Evolutionary conservation across 2,329 filamentous ascomycete genomes (phyloP).

Genomic region (Microcera coccophila): DNA sequence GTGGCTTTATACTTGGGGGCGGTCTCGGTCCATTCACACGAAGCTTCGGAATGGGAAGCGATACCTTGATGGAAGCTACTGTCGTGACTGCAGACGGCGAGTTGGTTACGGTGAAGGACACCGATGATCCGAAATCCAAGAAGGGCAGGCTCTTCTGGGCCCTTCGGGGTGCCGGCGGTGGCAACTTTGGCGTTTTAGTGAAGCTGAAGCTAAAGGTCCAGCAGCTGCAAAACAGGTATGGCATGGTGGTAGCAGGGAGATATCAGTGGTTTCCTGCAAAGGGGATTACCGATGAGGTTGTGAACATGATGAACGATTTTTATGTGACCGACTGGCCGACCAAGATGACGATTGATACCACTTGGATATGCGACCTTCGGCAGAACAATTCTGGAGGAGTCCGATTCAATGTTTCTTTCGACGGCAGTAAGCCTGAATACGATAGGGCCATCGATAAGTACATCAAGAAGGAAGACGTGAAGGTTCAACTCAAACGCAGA

Average conservation of each 20-base stretch:
- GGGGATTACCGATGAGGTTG: not conserved
- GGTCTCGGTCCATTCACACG: slow-evolving; percentile 34
- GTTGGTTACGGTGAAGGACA: slow-evolving; percentile 3
- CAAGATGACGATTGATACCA: slow-evolving; percentile 27
- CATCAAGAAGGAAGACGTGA: slow-evolving; percentile 1
- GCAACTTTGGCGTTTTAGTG: slow-evolving; percentile 38
- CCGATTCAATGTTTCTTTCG: slow-evolving; percentile 14
- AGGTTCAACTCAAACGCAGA: slow-evolving; percentile 22
- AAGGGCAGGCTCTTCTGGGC: slow-evolving; percentile 36
- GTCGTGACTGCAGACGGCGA: slow-evolving; percentile 1
- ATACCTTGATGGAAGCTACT: not conserved
- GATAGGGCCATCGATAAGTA: slow-evolving; percentile 4
- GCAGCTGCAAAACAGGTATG: slow-evolving; percentile 2
- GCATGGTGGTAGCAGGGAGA: slow-evolving; percentile 22
- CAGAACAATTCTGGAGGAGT: slow-evolving; percentile 4
- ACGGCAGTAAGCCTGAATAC: slow-evolving; percentile 7
- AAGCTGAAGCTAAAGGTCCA: slow-evolving; percentile 27
- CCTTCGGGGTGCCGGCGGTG: slow-evolving; percentile 37
- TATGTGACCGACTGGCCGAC: slow-evolving; percentile 25
- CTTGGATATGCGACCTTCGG: slow-evolving; percentile 15
- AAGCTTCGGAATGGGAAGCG: slow-evolving; percentile 6
- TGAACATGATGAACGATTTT: slow-evolving; percentile 23
- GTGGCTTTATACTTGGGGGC: slow-evolving; percentile 37
- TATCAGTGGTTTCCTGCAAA: slow-evolving; percentile 19
- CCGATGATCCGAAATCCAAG: slow-evolving; percentile 9